phyloP scores from a whole-genome alignment of 495 filamentous ascomycete genomes.

The Mytilinidion resinicola region DNA sequence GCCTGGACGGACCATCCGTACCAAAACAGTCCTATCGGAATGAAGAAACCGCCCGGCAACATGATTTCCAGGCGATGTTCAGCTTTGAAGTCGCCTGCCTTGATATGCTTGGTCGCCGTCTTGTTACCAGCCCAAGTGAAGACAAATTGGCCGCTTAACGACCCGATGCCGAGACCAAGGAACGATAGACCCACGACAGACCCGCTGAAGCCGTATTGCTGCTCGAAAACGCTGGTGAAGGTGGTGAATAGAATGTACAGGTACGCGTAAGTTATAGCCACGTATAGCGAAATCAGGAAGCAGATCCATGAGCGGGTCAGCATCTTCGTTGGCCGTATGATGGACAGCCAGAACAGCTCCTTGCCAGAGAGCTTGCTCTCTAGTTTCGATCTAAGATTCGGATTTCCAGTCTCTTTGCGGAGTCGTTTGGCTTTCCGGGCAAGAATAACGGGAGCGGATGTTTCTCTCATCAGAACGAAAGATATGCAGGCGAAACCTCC shows the following conservation, averaged over 20 bases:
- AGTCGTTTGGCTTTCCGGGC: constrained; percentile 30
- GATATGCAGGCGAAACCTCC: constrained; percentile 20
- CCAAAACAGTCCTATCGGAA: constrained; percentile 33
- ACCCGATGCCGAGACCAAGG: constrained; percentile 32
- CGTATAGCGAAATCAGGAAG: constrained; percentile 61
- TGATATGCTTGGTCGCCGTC: constrained; percentile 17
- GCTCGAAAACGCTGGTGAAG: constrained; percentile 55
- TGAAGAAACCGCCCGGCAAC: constrained; percentile 21
- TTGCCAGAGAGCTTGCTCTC: constrained; percentile 30
- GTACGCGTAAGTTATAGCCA: constrained; percentile 69
- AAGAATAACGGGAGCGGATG: constrained; percentile 29
- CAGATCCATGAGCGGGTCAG: constrained; percentile 54
- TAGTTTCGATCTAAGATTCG: constrained; percentile 30
- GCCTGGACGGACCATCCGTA: constrained; percentile 34
- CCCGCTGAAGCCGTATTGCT: constrained; percentile 42
- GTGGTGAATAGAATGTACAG: constrained; percentile 77
- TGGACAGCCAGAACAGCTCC: constrained; percentile 39
- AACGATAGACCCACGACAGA: constrained; percentile 31
- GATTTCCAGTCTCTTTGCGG: constrained; percentile 31
- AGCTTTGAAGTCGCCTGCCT: constrained; percentile 24
- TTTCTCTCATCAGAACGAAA: constrained; percentile 29
- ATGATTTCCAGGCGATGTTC: constrained; percentile 33
- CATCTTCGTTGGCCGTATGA: constrained; percentile 48
- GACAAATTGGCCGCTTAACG: constrained; percentile 25
- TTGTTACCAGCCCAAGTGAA: constrained; percentile 26